Evolutionary conservation across 2,329 filamentous ascomycete species (phyloP).

Genomic region (Xenoacremonium recifei): DNA sequence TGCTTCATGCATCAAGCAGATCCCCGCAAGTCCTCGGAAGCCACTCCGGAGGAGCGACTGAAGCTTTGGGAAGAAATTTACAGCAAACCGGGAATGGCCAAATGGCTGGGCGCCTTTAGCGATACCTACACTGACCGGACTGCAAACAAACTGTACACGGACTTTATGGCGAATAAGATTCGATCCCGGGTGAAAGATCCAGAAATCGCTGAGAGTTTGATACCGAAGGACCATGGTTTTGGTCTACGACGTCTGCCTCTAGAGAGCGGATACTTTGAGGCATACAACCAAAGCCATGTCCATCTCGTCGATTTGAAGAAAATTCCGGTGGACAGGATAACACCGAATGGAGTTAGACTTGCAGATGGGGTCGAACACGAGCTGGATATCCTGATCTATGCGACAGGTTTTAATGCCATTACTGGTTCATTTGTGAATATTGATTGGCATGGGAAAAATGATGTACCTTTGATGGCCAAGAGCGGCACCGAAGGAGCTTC

Average conservation of each 20-base stretch:
- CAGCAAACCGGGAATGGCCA: constrained; percentile 8
- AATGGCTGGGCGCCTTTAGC: constrained; percentile 15
- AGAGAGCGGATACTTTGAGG: constrained; percentile 19
- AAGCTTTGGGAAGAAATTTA: constrained; percentile 15
- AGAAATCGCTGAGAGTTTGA: constrained; percentile 5
- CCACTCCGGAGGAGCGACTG: constrained; percentile 5
- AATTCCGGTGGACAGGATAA: constrained; percentile 5
- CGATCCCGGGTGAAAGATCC: constrained; percentile 9
- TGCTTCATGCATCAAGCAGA: constrained; percentile 15
- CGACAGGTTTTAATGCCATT: constrained; percentile 17
- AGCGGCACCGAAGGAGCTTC: constrained; percentile 8
- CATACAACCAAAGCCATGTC: constrained; percentile 15
- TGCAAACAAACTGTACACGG: constrained; percentile 14
- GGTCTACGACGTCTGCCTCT: constrained; percentile 12
- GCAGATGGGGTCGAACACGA: constrained; percentile 8
- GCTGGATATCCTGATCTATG: constrained; percentile 16
- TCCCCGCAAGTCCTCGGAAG: constrained; percentile 14
- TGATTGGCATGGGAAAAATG: constrained; percentile 12
- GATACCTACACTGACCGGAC: constrained; percentile 16
- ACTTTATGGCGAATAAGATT: constrained; percentile 17
- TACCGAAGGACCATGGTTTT: constrained; percentile 15
- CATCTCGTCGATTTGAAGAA: constrained; percentile 14
- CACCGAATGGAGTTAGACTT: constrained; percentile 5
- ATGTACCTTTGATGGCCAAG: constrained; percentile 6
- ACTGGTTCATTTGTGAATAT: constrained; percentile 17